Evolutionary conservation across 495 filamentous ascomycete genomes (phyloP).

Genomic region (Tuber microsphaerosporum): DNA sequence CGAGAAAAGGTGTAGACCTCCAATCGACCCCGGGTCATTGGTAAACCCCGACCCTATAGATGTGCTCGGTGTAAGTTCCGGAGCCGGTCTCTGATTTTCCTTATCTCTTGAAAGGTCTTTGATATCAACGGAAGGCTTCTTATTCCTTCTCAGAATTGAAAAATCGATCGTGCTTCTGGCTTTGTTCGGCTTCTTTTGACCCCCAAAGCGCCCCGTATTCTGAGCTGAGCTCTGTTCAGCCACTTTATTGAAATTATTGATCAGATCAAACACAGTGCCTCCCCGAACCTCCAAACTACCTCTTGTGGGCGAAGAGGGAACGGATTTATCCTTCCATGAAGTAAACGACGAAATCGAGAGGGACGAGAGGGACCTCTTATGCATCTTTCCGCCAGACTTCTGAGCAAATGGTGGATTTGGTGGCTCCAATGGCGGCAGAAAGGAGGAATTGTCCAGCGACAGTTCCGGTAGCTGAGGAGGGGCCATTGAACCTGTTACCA

Average conservation of each 20-base stretch:
- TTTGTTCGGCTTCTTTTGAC: conserved; percentile 38
- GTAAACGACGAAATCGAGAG: conserved; percentile 38
- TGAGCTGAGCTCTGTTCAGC: conserved; percentile 4
- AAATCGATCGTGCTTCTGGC: conserved; percentile 38
- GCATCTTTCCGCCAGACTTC: conserved; percentile 29
- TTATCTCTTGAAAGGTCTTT: conserved; percentile 34
- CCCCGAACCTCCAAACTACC: conserved; percentile 35
- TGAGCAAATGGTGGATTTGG: conserved; percentile 36
- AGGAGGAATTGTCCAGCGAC: conserved; percentile 17
- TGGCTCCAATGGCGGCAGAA: conserved; percentile 32
- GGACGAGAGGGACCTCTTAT: conserved; percentile 40
- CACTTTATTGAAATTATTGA: conserved; percentile 14
- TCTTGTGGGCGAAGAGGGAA: conserved; percentile 31
- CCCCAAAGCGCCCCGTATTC: conserved; percentile 18
- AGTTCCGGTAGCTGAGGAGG: conserved; percentile 37
- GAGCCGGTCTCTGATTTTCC: conserved; percentile 35
- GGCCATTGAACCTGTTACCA: conserved; percentile 23
- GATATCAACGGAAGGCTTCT: conserved; percentile 34
- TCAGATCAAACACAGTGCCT: conserved; percentile 26
- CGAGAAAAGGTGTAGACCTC: conserved; percentile 28
- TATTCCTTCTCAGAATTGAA: conserved; percentile 34
- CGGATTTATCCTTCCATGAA: conserved; percentile 31
- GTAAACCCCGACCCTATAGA: conserved; percentile 16
- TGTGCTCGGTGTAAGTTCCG: conserved; percentile 14
- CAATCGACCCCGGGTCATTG: conserved; percentile 14